phyloP scores from a whole-genome alignment of 2,329 filamentous ascomycete species.

The Claviceps arundinis region DNA sequence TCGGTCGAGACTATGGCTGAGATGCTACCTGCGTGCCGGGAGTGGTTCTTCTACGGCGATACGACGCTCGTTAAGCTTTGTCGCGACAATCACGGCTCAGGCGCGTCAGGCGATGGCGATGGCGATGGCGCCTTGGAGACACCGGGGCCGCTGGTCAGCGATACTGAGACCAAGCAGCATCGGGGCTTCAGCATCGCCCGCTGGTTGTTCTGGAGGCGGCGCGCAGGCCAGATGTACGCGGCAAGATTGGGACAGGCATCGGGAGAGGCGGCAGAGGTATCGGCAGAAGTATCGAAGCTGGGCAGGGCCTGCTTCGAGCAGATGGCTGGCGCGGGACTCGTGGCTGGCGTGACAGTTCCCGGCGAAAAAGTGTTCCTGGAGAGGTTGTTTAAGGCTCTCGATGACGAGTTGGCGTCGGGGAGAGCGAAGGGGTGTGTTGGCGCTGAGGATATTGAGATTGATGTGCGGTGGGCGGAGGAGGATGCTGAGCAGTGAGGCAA shows the following conservation, averaged over 20 bases:
- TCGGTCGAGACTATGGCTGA: neutral
- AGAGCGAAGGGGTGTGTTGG: neutral
- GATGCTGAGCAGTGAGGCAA: neutral
- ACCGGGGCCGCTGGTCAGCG: neutral
- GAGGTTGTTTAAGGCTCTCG: constrained; percentile 4
- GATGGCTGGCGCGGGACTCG: constrained; percentile 3
- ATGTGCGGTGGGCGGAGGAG: neutral
- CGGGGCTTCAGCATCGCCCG: constrained; percentile 2
- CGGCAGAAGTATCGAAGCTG: neutral
- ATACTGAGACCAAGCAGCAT: neutral
- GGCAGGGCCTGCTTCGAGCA: constrained; percentile 6
- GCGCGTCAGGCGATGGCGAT: no score
- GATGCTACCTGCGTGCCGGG: constrained; percentile 4
- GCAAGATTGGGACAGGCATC: neutral
- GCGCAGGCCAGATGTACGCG: constrained; percentile 4
- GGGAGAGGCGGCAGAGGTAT: no score
- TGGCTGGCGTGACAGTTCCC: constrained; percentile 3
- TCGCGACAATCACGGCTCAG: neutral
- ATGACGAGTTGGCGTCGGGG: constrained; percentile 3
- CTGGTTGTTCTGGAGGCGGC: constrained; percentile 7
- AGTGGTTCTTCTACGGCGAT: constrained; percentile 3
- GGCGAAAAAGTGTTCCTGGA: constrained; percentile 5
- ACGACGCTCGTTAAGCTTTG: constrained; percentile 1
- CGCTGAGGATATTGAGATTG: constrained; percentile 6
- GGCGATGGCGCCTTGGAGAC: no score